Evolutionary conservation across 805 yeast genomes (phyloP), one percentile per base, ranked within the genome.

Genomic region (Pachysolen tannophilus): DNA sequence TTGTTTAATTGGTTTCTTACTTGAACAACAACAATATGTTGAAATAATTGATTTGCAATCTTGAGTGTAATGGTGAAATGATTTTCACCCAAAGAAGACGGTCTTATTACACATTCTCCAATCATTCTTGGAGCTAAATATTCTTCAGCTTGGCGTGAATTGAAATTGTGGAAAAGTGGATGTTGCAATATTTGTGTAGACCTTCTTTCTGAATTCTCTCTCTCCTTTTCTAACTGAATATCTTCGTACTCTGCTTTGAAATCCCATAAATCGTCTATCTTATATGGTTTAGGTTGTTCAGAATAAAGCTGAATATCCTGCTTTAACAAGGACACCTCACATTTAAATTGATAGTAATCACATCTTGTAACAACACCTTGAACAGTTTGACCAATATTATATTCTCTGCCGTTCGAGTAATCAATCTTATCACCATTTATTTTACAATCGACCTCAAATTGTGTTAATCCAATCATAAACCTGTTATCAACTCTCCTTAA

Each of bases 41-140:
- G 97, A 61, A 82, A 92, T 42, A 90, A 61, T 53, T 80, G 82
- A 52, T 84, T 90, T 40, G 84, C 92, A 30, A 92, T 88, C 55
- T 92, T 92, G 97, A 97, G 92, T 0, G 99, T 90, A 28, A 90
- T 79, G 3, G 95, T 87, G 46, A 92, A 68, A 56, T 79, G 96
- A 43, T 85, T 83, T 31, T 73, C 68, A 28, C 98, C 98, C 43
- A 79, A 76, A 8, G 95, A 85, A 0, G 97, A 86, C 14, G 97
- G 99, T 46, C 99, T 74, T 37, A 92, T 82, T 15, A 92, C 95
- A 60, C 86, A 74, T 47, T 85, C 95, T 35, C 99, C 99, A 44
- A 88, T 80, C 28, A 79, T 74, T 53, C 82, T 73, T 17, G 95
- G 84, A 15, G 96, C 95, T 49, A 92, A 69, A 46, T 72, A 87